Conservation (phyloP, 805 yeast genomes). For the Kurtzmaniella cleridarum region DNA sequence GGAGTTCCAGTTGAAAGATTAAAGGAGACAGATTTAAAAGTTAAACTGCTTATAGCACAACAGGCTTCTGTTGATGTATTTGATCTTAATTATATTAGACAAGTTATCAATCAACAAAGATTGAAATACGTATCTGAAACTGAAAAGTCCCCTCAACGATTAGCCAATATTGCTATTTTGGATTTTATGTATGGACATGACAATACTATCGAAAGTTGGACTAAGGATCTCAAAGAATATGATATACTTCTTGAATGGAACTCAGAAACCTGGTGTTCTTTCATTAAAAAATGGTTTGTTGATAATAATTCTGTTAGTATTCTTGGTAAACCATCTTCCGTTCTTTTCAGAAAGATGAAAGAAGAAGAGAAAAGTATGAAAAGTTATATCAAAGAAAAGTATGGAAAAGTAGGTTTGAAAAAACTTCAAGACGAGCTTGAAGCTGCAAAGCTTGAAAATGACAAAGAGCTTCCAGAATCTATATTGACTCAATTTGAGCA, state of each 20-base stretch:
- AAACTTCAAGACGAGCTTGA: constrained; percentile 47
- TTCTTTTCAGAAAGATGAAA: constrained; percentile 49
- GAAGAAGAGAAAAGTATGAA: constrained; percentile 44
- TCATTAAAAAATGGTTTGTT: constrained; percentile 50
- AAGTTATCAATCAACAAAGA: constrained; percentile 60
- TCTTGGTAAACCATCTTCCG: constrained; percentile 65
- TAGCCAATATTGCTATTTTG: constrained; percentile 63
- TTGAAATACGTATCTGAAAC: constrained; percentile 55
- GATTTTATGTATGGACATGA: constrained; percentile 83
- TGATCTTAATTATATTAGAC: constrained; percentile 61
- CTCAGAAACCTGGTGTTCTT: constrained; percentile 57
- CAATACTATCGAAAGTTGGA: constrained; percentile 49
- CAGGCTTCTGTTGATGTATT: constrained; percentile 48
- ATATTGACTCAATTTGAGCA: constrained; percentile 57
- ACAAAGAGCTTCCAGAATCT: constrained; percentile 68
- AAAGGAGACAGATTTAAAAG: constrained; percentile 45
- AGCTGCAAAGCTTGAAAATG: constrained; percentile 62
- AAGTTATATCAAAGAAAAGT: constrained; percentile 42
- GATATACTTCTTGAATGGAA: constrained; percentile 57
- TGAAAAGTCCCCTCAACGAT: constrained; percentile 56
- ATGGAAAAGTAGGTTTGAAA: constrained; percentile 58
- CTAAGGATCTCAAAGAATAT: constrained; percentile 54
- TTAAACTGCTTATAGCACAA: constrained; percentile 45
- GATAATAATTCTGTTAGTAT: constrained; percentile 61
- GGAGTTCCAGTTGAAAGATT: constrained; percentile 75